A percentile compares a stretch with the other conserved stretches of the same genome.
Evolutionary conservation across 257 asterid genomes (phyloP).

Genomic region (Haberlea rhodopensis): DNA sequence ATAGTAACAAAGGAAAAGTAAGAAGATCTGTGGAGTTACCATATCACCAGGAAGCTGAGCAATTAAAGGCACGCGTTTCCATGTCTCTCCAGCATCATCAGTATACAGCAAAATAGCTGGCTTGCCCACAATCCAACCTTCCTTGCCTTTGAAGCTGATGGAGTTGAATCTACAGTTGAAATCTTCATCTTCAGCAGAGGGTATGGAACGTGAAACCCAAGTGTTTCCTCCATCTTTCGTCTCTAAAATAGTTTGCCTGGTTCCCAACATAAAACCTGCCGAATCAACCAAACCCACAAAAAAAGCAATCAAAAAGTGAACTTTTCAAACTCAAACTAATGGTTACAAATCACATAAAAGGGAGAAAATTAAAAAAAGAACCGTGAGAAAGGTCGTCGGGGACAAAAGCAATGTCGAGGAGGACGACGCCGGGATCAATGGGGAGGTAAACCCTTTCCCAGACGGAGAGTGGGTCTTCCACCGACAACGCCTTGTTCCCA

Average conservation of each 20-base stretch:
- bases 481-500: constrained; percentile 41
- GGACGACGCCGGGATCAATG: constrained; percentile 88
- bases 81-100: constrained; percentile 78
- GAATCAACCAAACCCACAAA: constrained; percentile 26
- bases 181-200: constrained; percentile 97
- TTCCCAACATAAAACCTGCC: constrained; percentile 76
- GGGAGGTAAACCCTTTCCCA: constrained; percentile 92
- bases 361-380: constrained; percentile 10
- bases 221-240: constrained; percentile 91
- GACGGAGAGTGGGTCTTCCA: constrained; percentile 63
- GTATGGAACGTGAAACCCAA: constrained; percentile 76
- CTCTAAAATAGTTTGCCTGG: constrained; percentile 91
- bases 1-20: constrained; percentile 1
- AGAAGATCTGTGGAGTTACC: constrained; percentile 38
- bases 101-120: constrained; percentile 86
- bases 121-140: constrained; percentile 97
- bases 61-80: constrained; percentile 84
- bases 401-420: constrained; percentile 80
- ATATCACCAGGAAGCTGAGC: constrained; percentile 95
- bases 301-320: neutral
- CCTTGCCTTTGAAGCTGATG: constrained; percentile 90
- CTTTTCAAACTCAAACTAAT: neutral
- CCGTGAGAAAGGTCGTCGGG: constrained; percentile 88
- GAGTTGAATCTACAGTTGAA: constrained; percentile 86
- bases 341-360: neutral